Evolutionary conservation across 768 basidiomycete genomes (phyloP), one percentile per base, ranked within the genome.

Genomic region (Leccinum aurantiacum): DNA sequence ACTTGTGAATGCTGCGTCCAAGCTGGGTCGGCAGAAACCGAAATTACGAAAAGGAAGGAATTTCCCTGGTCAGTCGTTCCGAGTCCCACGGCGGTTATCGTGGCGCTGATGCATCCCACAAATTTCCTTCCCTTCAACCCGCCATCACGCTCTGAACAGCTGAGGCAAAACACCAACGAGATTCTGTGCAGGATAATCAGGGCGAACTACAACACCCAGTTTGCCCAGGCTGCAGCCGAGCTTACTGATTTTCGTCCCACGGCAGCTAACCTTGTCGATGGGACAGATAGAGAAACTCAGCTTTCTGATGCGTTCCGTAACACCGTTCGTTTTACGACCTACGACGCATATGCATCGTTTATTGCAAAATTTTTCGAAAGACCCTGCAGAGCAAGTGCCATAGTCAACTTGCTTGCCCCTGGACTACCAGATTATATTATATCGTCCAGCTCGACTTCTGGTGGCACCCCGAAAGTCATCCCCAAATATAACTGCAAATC

Each of bases 341-440:
- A 68, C 11, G 62, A 61, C 0, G 49, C 60, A 10, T 69, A 67
- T n/a, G 51, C 46, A 9, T 65, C 68, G 2, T 60, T 60, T 14
- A 1, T 69, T 22, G 38, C 63, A 24, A 65, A 22, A 38, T 49
- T 62, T 22, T 46, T 41, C 4, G 37, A 65, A 19, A 58, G 24
- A 25, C 59, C 63, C 1, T 63, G 56, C 15, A 60, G 25, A 49
- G 54, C 38, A 13, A 52, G 33, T 8, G 52, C 27, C 3, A 11
- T 67, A 19, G 25, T 47, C n/a, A 13, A 69, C 22, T 37, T 68
- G 6, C 54, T 67, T 41, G 53, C 69, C 0, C 63, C 63, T 3
- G 66, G 68, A 31, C 17, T 69, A 0, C 68, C 68, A 15, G 60
- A 67, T 27, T 67, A 19, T 29, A 49, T 69, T 8, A 44, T 9